Conservation (phyloP, 208 protist species). For the Leishmania tropica region DNA sequence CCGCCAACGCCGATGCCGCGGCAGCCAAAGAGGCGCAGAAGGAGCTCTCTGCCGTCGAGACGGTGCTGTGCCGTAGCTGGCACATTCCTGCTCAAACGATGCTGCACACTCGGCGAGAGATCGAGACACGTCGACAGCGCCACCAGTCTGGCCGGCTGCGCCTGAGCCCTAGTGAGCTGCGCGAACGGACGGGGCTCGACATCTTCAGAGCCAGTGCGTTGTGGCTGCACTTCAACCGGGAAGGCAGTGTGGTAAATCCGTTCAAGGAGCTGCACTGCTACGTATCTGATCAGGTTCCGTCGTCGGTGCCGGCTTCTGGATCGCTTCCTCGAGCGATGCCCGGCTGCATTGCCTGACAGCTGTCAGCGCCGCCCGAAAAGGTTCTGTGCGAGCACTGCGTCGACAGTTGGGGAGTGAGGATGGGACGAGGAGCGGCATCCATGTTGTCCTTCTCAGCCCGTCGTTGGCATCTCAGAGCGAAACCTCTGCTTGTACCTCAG, state of each 20-base stretch:
- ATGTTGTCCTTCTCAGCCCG: neutral
- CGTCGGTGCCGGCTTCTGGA: neutral
- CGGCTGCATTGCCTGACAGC: neutral
- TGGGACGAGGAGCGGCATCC: no score
- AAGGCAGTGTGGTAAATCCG: conserved; percentile 44
- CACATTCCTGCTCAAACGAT: conserved; percentile 60
- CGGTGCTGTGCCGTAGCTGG: conserved; percentile 42
- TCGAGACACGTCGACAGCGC: conserved; percentile 27
- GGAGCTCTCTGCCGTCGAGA: conserved; percentile 23
- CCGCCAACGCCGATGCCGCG: conserved; percentile 9
- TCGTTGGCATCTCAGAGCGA: neutral
- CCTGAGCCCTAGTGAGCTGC: conserved; percentile 66
- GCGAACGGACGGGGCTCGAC: conserved; percentile 62
- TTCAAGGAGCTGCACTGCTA: conserved; percentile 39
- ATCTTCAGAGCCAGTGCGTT: conserved; percentile 79
- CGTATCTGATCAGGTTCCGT: conserved; percentile 8
- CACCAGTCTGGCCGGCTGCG: conserved; percentile 25
- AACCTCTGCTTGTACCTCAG: neutral
- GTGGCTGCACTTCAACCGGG: conserved; percentile 52
- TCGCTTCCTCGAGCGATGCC: neutral
- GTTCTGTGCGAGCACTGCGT: neutral
- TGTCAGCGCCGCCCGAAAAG: neutral
- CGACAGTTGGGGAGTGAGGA: neutral
- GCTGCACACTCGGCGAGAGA: conserved; percentile 34
- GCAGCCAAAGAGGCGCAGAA: neutral